These are phyloP conservation scores for Melampsora larici-populina DNA, from an alignment of 1,284 basidiomycete species.

Conservation along the genomic window DNA sequence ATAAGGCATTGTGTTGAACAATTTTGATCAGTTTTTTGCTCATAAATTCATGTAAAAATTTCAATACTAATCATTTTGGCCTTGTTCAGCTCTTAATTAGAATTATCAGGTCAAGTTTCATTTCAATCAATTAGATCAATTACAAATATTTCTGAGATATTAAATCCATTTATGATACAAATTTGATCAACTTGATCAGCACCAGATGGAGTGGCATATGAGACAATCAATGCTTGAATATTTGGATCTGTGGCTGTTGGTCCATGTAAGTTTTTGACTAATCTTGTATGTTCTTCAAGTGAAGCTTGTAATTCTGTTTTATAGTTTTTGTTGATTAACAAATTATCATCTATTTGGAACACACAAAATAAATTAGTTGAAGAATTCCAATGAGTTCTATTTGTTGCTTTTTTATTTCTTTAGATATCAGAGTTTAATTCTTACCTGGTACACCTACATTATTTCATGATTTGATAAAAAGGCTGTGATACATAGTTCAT, in stretches of 20 bases:
- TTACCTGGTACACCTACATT: slow-evolving; percentile 83
- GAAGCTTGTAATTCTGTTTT: not conserved
- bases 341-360: not conserved
- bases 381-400: no score
- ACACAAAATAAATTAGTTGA: no score
- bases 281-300: slow-evolving; percentile 61
- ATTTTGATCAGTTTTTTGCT: not conserved
- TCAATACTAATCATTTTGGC: slow-evolving; percentile 30
- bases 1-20: no score
- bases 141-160: slow-evolving; percentile 39
- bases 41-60: slow-evolving; percentile 6
- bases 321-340: slow-evolving; percentile 4
- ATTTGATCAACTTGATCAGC: slow-evolving; percentile 65
- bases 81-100: not conserved
- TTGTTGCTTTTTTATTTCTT: no score
- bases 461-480: slow-evolving; percentile 74
- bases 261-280: slow-evolving; percentile 72
- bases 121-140: slow-evolving; percentile 43
- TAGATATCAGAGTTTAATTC: no score
- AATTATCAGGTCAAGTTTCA: not conserved
- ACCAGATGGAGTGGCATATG: slow-evolving; percentile 74
- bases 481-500: slow-evolving; percentile 79
- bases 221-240: slow-evolving; percentile 80
- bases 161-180: slow-evolving; percentile 17
- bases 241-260: slow-evolving; percentile 79